These are phyloP conservation scores for Furcasterigmium furcatum DNA, from an alignment of 2,329 filamentous ascomycete genomes.

Conservation along the genomic window DNA sequence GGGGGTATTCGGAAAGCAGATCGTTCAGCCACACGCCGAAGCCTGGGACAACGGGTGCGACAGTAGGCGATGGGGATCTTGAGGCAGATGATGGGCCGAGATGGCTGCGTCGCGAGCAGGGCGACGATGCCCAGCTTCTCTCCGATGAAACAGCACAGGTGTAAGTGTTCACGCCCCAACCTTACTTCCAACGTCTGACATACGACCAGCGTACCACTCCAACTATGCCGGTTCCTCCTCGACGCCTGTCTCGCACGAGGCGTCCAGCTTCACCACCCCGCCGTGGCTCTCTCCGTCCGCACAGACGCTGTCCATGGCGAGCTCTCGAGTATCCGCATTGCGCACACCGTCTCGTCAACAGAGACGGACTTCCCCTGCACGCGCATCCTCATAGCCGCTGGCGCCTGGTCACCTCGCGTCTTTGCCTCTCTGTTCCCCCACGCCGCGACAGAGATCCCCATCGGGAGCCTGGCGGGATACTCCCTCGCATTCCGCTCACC, in stretches of 20 bases:
- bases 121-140: slow-evolving; percentile 58
- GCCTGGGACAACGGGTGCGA: too few relatives aligned
- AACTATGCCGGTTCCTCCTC: slow-evolving; percentile 64
- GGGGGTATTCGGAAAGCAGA: slow-evolving; percentile 51
- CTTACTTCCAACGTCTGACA: too few relatives aligned
- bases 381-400: slow-evolving; percentile 63
- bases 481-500: slow-evolving; percentile 66
- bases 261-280: slow-evolving; percentile 64
- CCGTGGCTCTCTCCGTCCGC: slow-evolving; percentile 48
- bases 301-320: slow-evolving; percentile 42
- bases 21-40: slow-evolving; percentile 53
- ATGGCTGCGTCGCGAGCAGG: slow-evolving; percentile 56
- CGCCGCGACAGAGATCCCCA: slow-evolving; percentile 48
- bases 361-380: slow-evolving; percentile 58
- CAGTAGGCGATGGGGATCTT: slow-evolving; percentile 5
- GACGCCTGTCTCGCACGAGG: slow-evolving; percentile 53
- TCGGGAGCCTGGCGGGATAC: slow-evolving; percentile 66
- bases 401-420: slow-evolving; percentile 68
- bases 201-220: slow-evolving; percentile 58
- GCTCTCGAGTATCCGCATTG: slow-evolving; percentile 50
- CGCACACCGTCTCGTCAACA: slow-evolving; percentile 35
- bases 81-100: slow-evolving; percentile 36
- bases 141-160: slow-evolving; percentile 63
- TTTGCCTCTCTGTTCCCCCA: slow-evolving; percentile 62
- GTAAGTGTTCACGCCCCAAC: slow-evolving; percentile 37